These are phyloP conservation scores for Anthoceros angustus DNA, from an alignment of 225 moss, liverwort and hornwort genomes.

Conservation along the genomic window DNA sequence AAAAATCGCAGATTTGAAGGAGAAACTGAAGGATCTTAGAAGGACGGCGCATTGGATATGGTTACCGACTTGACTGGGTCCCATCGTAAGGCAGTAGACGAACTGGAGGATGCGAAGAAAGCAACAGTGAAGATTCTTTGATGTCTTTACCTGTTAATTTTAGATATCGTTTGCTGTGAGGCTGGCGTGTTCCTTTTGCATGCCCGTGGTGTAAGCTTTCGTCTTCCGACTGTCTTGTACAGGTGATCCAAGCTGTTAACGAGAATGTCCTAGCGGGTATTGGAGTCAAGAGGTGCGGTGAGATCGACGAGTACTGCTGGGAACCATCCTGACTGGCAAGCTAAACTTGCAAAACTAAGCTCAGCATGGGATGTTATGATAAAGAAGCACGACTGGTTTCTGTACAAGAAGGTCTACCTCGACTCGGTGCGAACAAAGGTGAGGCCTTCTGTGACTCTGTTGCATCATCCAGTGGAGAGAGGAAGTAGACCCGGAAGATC, in stretches of 20 bases:
- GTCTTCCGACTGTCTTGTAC: not conserved
- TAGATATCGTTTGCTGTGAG: not conserved
- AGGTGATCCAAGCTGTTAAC: constrained; percentile 14
- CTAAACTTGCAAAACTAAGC: constrained; percentile 4
- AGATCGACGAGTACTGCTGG: constrained; percentile 24
- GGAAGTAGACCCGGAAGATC: constrained; percentile 15
- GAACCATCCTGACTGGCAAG: not conserved
- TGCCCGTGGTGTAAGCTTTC: not conserved
- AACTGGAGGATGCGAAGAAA: constrained; percentile 27
- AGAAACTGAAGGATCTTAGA: constrained; percentile 25
- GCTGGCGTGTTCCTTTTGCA: constrained; percentile 8
- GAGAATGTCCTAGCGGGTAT: constrained; percentile 12
- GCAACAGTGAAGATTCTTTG: constrained; percentile 6
- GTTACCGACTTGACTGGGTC: constrained; percentile 10
- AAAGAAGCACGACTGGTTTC: constrained; percentile 17
- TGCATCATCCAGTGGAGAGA: constrained; percentile 12
- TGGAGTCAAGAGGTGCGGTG: constrained; percentile 21
- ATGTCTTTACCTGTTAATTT: not conserved
- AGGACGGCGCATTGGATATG: constrained; percentile 15
- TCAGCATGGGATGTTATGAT: constrained; percentile 4
- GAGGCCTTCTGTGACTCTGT: constrained; percentile 6
- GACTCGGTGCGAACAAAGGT: constrained; percentile 17
- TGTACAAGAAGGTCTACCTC: constrained; percentile 15
- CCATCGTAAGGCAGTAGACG: constrained; percentile 28
- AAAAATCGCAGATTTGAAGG: constrained; percentile 23